phyloP scores from a whole-genome alignment of 257 asterid species.

The Salvia rosmarinus region DNA sequence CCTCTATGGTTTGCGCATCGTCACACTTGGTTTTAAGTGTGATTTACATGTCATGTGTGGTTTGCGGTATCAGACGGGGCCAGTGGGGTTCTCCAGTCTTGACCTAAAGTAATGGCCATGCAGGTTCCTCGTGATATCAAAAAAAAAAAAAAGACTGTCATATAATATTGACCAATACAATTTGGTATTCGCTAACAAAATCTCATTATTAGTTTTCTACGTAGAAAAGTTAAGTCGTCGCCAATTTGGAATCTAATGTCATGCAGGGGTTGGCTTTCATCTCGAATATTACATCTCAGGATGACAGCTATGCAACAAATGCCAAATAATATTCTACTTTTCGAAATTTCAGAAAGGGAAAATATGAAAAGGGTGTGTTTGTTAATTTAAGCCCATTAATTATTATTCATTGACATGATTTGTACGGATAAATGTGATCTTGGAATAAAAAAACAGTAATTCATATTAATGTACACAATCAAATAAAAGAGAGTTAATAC shows the following conservation, averaged over 20 bases:
- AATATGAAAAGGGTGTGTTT: too few relatives aligned
- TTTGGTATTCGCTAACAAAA: not conserved
- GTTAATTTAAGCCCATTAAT: too few relatives aligned
- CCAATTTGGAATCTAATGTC: not conserved
- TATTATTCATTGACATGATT: too few relatives aligned
- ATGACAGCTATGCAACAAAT: not conserved
- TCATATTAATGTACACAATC: constrained; percentile 12
- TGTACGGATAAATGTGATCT: too few relatives aligned
- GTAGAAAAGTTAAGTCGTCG: not conserved
- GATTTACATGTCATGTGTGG: too few relatives aligned
- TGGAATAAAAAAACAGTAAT: not conserved
- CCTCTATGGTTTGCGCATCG: too few relatives aligned
- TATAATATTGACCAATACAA: constrained; percentile 7
- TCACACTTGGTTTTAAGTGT: too few relatives aligned
- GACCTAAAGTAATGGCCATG: too few relatives aligned
- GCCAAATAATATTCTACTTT: not conserved
- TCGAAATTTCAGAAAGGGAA: too few relatives aligned
- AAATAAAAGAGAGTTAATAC: constrained; percentile 5
- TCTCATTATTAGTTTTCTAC: not conserved
- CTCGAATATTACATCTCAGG: not conserved
- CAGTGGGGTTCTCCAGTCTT: too few relatives aligned
- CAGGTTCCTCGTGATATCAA: too few relatives aligned
- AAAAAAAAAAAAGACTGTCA: not conserved
- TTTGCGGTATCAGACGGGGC: too few relatives aligned
- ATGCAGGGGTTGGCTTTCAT: not conserved